A percentile compares a stretch with the other conserved stretches of the same genome.
Evolutionary conservation across 495 filamentous ascomycete genomes (phyloP).

Genomic region (Podospora fimiseda): DNA sequence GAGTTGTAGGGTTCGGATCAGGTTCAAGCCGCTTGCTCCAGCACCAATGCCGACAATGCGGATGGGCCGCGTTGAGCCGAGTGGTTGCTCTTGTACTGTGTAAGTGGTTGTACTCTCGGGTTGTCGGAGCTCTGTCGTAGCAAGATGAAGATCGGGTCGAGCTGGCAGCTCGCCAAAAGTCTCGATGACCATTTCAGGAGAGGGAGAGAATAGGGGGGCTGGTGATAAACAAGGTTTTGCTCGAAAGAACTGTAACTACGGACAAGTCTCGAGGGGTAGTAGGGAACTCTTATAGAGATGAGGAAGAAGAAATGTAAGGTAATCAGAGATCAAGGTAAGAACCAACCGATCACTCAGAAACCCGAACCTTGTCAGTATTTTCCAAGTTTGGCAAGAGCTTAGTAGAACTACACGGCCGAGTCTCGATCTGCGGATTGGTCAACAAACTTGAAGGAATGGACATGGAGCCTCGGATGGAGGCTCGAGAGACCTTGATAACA

Average conservation of each 20-base stretch:
- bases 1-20: conserved; percentile 38
- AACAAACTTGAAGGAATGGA: background rate
- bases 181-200: conserved; percentile 8
- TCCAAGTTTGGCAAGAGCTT: conserved; percentile 5
- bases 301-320: too few relatives aligned
- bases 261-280: background rate
- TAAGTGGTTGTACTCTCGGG: conserved; percentile 20
- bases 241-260: too few relatives aligned
- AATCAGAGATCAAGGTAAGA: background rate
- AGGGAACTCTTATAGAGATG: background rate
- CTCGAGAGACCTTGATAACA: background rate
- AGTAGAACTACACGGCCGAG: background rate
- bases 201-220: conserved; percentile 2
- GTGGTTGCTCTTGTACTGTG: conserved; percentile 35
- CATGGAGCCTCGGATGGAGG: background rate
- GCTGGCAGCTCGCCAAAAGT: conserved; percentile 10
- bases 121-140: conserved; percentile 6
- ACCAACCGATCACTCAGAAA: conserved; percentile 1
- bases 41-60: conserved; percentile 45
- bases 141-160: conserved; percentile 3
- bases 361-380: background rate
- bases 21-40: conserved; percentile 44
- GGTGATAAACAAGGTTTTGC: background rate
- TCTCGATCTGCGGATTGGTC: background rate
- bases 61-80: conserved; percentile 38